Evolutionary conservation across 2,329 filamentous ascomycete species (phyloP).

Genomic region (Aspergillus sp.): DNA sequence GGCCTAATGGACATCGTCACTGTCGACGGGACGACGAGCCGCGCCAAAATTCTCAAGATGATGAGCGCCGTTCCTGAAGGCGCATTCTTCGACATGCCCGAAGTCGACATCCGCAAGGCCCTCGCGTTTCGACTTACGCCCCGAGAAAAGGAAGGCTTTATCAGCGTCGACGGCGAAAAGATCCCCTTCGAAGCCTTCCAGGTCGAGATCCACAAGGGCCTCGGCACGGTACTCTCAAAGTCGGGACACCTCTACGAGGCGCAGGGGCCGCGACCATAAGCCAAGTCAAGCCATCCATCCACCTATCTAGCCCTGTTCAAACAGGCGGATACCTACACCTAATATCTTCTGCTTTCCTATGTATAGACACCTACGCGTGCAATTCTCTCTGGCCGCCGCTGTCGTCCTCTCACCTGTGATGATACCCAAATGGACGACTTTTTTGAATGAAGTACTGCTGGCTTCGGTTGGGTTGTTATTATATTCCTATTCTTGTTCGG

Average conservation of each 20-base stretch:
- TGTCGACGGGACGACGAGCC: slow-evolving; percentile 75
- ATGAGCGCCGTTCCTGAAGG: slow-evolving; percentile 73
- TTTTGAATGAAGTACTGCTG: slow-evolving; percentile 16
- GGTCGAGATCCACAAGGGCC: slow-evolving; percentile 79
- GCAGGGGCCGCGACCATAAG: slow-evolving; percentile 37
- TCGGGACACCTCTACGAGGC: slow-evolving; percentile 72
- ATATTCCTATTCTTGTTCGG: slow-evolving; percentile 14
- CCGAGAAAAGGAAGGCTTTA: slow-evolving; percentile 73
- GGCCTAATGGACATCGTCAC: slow-evolving; percentile 84
- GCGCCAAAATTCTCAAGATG: slow-evolving; percentile 68
- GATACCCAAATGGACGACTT: slow-evolving; percentile 39
- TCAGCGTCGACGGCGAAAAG: slow-evolving; percentile 91
- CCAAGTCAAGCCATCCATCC: neutral
- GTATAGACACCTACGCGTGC: slow-evolving; percentile 14
- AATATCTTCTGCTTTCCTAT: slow-evolving; percentile 13
- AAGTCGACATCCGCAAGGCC: slow-evolving; percentile 82
- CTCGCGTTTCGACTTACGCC: slow-evolving; percentile 86
- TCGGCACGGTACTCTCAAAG: slow-evolving; percentile 85
- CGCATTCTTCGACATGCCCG: slow-evolving; percentile 76
- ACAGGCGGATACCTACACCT: slow-evolving; percentile 3
- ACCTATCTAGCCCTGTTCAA: neutral
- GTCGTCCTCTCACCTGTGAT: slow-evolving; percentile 28
- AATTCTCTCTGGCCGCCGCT: slow-evolving; percentile 17
- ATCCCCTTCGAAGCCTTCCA: slow-evolving; percentile 89
- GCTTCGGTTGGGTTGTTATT: slow-evolving; percentile 22